Evolutionary conservation across 495 filamentous ascomycete species (phyloP), one percentile per base, ranked within the genome.

Genomic region (Aspergillus avenaceus): DNA sequence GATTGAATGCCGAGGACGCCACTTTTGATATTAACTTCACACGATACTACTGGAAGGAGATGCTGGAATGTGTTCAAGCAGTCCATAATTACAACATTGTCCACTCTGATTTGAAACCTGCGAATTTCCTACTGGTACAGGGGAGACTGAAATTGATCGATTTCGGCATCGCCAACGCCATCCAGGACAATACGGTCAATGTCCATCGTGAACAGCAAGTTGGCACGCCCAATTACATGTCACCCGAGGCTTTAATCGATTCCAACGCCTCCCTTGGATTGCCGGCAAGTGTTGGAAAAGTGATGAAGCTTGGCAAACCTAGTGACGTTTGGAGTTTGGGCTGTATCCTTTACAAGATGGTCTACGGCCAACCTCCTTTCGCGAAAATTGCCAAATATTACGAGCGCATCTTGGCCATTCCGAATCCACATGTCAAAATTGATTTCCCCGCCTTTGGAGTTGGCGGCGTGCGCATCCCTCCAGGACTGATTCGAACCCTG

Each of bases 201-300:
- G 91, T 98, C 18, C 92, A 98, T 65, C 87, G 93, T 48, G 95
- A 98, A 58, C 86, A 86, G 14, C 90, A 96, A 66, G 83, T 97
- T 50, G 93, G 93, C 22, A 98, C 93, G 1, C 90, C 95, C 2
- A 98, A 96, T 64, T 98, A 97, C 76, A 97, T 98, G 95, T 91
- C 89, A 2, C 93, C 93, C 1, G 93, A 98, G 65, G 87, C 87
- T 18, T 75, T 97, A 56, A 81, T 92, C 52, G 95, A 98, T 66
- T 90, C 84, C 3, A 96, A 95, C 56, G 83, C 78, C 22, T 75
- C 78, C 8, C 66, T 78, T 41, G 75, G 82, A 5, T 65, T 81
- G 49, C 74, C 81, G 40, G 58, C 78, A 14, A 75, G 71, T 44
- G 77, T 79, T 27, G 83, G 84, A 2, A 87, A 91, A 55, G 70